These are phyloP conservation scores for Protea cynaroides DNA, from an alignment of 164 flowering plant species.

Conservation along the genomic window DNA sequence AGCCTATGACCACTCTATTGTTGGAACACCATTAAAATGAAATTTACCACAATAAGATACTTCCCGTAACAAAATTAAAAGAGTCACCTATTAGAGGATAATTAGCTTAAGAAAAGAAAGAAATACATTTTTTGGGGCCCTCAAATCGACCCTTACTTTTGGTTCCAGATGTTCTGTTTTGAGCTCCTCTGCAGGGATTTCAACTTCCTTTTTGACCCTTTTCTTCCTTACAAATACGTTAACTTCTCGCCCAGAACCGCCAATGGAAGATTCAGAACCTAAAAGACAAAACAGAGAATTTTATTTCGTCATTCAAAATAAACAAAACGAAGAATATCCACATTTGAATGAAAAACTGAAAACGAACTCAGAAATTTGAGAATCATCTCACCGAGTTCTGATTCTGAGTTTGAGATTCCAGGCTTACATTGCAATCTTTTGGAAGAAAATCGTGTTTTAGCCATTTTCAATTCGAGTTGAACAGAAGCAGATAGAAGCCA, in stretches of 20 bases:
- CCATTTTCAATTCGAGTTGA: neutral
- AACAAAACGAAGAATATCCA: neutral
- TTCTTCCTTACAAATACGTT: conserved; percentile 50
- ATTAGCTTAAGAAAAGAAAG: no score
- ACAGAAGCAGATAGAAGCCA: neutral
- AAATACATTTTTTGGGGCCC: no score
- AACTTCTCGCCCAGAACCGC: conserved; percentile 19
- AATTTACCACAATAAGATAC: no score
- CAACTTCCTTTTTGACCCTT: conserved; percentile 27
- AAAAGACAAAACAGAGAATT: neutral
- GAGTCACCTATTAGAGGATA: neutral
- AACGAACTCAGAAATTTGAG: neutral
- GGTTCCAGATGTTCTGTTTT: conserved; percentile 16
- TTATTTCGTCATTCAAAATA: neutral
- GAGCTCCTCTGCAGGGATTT: conserved; percentile 8
- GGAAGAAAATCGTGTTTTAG: conserved; percentile 3
- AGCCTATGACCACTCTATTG: no score
- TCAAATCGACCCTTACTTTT: conserved; percentile 18
- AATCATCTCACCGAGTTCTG: conserved; percentile 3
- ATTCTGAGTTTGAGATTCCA: neutral
- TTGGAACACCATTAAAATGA: no score
- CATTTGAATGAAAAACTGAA: neutral
- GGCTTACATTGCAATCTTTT: neutral
- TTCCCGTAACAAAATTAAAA: no score
- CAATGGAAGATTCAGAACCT: conserved; percentile 15